These are phyloP conservation scores for Paecilomyces fulvus DNA, from an alignment of 2,329 filamentous ascomycete genomes.

Conservation along the genomic window DNA sequence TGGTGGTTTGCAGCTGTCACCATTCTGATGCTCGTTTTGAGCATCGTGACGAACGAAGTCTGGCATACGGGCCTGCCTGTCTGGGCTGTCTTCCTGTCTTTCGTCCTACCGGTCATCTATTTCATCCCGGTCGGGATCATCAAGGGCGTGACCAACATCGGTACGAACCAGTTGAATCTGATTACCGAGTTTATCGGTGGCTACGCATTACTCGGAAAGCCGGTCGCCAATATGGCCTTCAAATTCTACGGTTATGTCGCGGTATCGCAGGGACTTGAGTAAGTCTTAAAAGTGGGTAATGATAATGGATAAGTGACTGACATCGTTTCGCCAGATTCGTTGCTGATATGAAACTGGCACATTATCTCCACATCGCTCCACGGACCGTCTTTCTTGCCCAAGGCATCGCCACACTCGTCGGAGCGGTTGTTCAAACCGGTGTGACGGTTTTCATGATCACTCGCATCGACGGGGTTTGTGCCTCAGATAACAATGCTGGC, in stretches of 20 bases:
- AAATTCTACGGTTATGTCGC: constrained; percentile 64
- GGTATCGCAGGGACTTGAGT: constrained; percentile 53
- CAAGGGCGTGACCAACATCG: constrained; percentile 41
- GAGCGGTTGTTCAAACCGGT: constrained; percentile 41
- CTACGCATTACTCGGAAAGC: constrained; percentile 39
- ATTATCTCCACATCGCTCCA: constrained; percentile 42
- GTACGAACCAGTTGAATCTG: constrained; percentile 41
- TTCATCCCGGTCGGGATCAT: constrained; percentile 42
- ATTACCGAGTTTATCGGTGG: constrained; percentile 43
- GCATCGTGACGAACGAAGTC: constrained; percentile 31
- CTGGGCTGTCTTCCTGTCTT: constrained; percentile 39
- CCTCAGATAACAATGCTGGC: constrained; percentile 50
- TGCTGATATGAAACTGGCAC: constrained; percentile 56
- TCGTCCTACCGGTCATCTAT: constrained; percentile 38
- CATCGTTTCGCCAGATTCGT: constrained; percentile 46
- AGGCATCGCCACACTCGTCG: constrained; percentile 42
- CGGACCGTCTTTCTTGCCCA: constrained; percentile 44
- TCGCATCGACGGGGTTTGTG: constrained; percentile 40
- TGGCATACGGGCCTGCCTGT: constrained; percentile 39
- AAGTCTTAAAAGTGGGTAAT: constrained; percentile 6
- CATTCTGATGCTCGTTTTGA: constrained; percentile 27
- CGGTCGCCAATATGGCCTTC: constrained; percentile 52
- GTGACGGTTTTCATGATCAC: constrained; percentile 43
- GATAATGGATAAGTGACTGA: not conserved
- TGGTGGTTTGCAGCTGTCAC: constrained; percentile 40